These are phyloP conservation scores for Eucalyptus grandis DNA, from an alignment of 345 rosid species.

Conservation along the genomic window DNA sequence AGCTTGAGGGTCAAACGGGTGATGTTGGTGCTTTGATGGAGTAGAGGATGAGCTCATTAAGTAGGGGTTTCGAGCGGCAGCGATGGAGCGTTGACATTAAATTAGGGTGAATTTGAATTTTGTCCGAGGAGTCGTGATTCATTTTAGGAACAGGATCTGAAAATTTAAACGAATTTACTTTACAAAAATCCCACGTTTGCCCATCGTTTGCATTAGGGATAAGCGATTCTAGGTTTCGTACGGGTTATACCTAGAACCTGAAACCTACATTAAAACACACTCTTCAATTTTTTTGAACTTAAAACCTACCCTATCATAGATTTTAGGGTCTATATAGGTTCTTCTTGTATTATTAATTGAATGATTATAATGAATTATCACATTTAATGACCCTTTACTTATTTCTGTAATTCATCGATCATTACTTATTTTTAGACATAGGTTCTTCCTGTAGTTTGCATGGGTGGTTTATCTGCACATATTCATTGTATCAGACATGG, in stretches of 20 bases:
- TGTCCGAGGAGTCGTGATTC: neutral
- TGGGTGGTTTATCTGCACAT: neutral
- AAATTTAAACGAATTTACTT: neutral
- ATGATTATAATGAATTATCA: too few species aligned
- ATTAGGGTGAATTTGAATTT: neutral
- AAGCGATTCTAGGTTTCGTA: accelerated
- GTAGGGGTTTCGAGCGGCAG: neutral
- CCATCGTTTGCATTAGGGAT: accelerated
- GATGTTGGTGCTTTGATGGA: neutral
- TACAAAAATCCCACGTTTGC: neutral
- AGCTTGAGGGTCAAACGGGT: neutral
- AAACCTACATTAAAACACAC: accelerated
- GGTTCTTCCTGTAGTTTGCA: neutral
- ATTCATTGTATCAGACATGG: neutral
- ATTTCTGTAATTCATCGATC: accelerated
- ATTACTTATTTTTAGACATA: too few species aligned
- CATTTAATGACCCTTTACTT: accelerated
- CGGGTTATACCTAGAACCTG: accelerated
- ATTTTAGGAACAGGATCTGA: neutral
- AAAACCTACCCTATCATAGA: accelerated
- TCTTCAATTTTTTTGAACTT: accelerated
- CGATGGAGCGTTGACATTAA: neutral
- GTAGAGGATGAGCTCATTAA: neutral
- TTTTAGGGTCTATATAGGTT: too few species aligned
- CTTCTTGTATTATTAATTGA: accelerated